Evolutionary conservation across 352 stramenopile species (phyloP).

Genomic region (Elongisporangium prolatum): DNA sequence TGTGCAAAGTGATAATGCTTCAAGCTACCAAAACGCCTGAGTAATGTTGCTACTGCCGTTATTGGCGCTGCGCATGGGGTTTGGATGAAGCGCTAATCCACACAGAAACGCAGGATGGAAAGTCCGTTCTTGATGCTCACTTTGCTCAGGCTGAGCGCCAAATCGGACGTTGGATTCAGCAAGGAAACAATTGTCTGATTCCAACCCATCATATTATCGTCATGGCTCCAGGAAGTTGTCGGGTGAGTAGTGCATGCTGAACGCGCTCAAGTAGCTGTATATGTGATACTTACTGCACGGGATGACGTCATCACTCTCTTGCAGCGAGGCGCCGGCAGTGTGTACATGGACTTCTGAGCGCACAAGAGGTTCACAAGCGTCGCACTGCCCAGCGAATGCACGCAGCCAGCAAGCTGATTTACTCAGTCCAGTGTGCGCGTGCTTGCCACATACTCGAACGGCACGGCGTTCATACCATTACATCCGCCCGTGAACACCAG

Average conservation of each 20-base stretch:
- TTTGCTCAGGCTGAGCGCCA: too few species aligned
- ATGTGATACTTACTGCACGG: conserved; percentile 80
- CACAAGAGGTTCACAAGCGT: conserved; percentile 87
- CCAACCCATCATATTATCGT: too few species aligned
- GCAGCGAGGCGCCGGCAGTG: conserved; percentile 42
- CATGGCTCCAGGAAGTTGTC: conserved; percentile 68
- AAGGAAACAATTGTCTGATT: too few species aligned
- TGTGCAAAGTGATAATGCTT: too few species aligned
- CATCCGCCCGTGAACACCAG: conserved; percentile 82
- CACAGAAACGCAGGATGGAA: too few species aligned
- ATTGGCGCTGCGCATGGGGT: too few species aligned
- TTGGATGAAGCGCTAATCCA: too few species aligned
- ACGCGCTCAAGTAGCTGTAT: conserved; percentile 79
- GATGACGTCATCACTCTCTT: conserved; percentile 66
- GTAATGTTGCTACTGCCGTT: too few species aligned
- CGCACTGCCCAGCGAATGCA: conserved; percentile 81
- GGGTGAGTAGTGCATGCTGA: conserved; percentile 68
- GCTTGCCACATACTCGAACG: conserved; percentile 86
- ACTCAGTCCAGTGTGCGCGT: conserved; percentile 82
- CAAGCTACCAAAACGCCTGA: too few species aligned
- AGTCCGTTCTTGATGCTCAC: too few species aligned
- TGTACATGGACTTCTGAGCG: conserved; percentile 60
- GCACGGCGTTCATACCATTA: conserved; percentile 92
- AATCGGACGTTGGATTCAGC: too few species aligned
- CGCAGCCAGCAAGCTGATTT: conserved; percentile 89